These are phyloP conservation scores for Phaseolus coccineus DNA, from an alignment of 331 rosid genomes.

Conservation along the genomic window DNA sequence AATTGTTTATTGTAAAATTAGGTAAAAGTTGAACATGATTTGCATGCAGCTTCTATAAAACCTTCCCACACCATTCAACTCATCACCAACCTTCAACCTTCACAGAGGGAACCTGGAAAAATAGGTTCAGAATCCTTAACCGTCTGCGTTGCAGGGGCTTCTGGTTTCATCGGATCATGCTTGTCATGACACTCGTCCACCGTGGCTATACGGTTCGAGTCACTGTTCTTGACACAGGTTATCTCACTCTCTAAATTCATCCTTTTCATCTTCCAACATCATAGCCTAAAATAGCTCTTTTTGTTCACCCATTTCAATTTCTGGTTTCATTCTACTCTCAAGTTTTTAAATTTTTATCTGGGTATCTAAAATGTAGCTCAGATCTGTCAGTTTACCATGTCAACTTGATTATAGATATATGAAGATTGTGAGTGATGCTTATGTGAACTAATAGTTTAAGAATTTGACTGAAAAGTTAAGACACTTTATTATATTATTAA, in stretches of 20 bases:
- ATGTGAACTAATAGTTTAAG: too few species aligned
- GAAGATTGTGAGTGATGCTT: too few species aligned
- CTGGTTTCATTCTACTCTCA: not conserved
- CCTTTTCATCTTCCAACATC: not conserved
- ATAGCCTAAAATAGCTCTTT: too few species aligned
- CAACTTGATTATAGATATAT: too few species aligned
- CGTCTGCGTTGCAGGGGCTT: slow-evolving; percentile 74
- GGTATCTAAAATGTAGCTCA: too few species aligned
- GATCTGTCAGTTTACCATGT: too few species aligned
- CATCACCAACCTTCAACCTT: not conserved
- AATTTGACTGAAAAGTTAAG: too few species aligned
- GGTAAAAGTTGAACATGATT: not conserved
- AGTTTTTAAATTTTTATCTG: too few species aligned
- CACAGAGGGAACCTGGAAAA: not conserved
- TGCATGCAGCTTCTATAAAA: not conserved
- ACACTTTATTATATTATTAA: too few species aligned
- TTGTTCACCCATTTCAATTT: not conserved
- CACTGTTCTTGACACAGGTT: slow-evolving; percentile 74
- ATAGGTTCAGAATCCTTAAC: slow-evolving; percentile 51
- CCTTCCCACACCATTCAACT: not conserved
- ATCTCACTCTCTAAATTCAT: not conserved
- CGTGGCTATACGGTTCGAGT: slow-evolving; percentile 71
- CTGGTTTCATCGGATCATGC: slow-evolving; percentile 78
- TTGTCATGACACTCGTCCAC: slow-evolving; percentile 68
- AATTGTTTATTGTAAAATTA: too few species aligned